Conservation (phyloP, 768 basidiomycete species). For the Hysterangium stoloniferum region DNA sequence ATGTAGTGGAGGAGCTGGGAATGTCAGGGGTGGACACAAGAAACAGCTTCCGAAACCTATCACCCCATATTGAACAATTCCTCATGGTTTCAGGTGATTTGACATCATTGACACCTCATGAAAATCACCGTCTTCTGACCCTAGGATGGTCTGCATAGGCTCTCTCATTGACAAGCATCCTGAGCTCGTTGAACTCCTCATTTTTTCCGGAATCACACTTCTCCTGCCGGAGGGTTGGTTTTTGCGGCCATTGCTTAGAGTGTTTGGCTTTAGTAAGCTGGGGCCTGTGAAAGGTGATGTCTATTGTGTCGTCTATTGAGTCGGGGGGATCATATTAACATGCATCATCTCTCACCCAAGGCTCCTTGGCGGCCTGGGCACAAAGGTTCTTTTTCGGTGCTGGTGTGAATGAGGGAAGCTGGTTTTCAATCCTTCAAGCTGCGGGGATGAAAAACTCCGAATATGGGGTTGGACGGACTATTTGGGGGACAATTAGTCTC, state of each 20-base stretch:
- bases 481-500: too few species aligned
- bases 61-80: conserved; percentile 17
- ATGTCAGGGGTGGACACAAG: conserved; percentile 21
- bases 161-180: conserved; percentile 33
- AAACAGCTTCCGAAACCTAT: conserved; percentile 20
- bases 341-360: conserved; percentile 15
- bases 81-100: neutral
- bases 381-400: conserved; percentile 30
- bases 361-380: conserved; percentile 29
- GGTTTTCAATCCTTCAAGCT: conserved; percentile 26
- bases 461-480: too few species aligned
- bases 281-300: neutral
- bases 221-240: conserved; percentile 27
- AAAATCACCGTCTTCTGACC: too few species aligned
- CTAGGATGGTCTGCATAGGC: too few species aligned
- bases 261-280: conserved; percentile 29
- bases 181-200: conserved; percentile 18
- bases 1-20: conserved; percentile 16
- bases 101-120: too few species aligned
- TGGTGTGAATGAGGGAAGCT: conserved; percentile 25
- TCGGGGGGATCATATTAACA: neutral
- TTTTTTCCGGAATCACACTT: conserved; percentile 19
- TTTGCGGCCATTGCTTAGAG: conserved; percentile 23
- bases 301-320: too few species aligned
- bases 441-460: too few species aligned